Base-by-base conservation (phyloP, 306 rosid genomes). In the Pyrus communis region DNA sequence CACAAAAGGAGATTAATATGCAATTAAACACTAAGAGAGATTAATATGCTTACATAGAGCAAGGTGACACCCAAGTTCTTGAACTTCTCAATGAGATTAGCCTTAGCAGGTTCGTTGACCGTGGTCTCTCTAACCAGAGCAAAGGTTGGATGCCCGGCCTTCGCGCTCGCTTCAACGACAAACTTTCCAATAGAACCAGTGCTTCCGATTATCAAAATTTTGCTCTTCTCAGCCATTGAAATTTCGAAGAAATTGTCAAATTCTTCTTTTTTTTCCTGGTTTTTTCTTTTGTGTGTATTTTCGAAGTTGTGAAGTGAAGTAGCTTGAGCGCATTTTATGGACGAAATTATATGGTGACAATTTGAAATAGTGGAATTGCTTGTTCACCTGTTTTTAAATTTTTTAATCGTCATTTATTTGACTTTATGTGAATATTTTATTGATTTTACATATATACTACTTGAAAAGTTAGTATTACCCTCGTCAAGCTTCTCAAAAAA, bases 151-250 rank as follows among this genome's bases (percentile, higher is more conserved):
- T 94, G 91, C 4, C 88, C 94, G 4, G 89, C 72, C 72, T 89
- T 90, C 2, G 86, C 89, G 79, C 98, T 90, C 30, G 98, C 98
- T 83, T 87, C 91, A 17, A 91, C 96, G 5, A 94, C 52, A 64
- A 75, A 76, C 78, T 89, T 94, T 0, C 98, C 98, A 51, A 92
- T 89, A 85, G 90, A 94, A 2, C 98, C 97, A 18, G 97, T 94
- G 38, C 98, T 96, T 82, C 98, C 98, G 58, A 94, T 92, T 23
- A 94, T 70, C 92, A 94, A 61, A 76, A 94, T 78, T 91, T 85
- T 94, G 84, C 96, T 92, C 54, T 90, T 64, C 43, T 64, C 69
- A 4, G 25, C 69, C 69, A 64, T 64, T 31, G 7, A 17, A 61
- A 61, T 23, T 6, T 61, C 15, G 11, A 64, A 19, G 11, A 21